Conservation (phyloP, 2,329 filamentous ascomycete genomes). For the Neodidymelliopsis sp. region DNA sequence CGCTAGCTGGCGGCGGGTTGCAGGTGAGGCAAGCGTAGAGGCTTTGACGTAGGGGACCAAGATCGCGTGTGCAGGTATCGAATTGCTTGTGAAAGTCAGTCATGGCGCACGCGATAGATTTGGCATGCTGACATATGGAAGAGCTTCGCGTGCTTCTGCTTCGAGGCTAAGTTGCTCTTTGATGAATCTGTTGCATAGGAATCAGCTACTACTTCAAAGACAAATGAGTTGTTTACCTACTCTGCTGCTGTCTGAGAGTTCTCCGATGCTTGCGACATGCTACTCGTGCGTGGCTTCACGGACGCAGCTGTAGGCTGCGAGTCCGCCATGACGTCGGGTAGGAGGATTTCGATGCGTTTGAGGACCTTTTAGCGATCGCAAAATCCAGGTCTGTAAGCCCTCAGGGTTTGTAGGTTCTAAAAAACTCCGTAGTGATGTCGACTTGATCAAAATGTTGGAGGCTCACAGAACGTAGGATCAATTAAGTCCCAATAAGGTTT, state of each 20-base stretch:
- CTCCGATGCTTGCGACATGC: slow-evolving; percentile 56
- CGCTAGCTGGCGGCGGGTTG: slow-evolving; percentile 75
- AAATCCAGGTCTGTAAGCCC: background rate
- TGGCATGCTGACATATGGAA: slow-evolving; percentile 77
- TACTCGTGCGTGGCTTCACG: slow-evolving; percentile 46
- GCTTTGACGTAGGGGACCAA: slow-evolving; percentile 85
- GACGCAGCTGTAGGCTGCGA: slow-evolving; percentile 30
- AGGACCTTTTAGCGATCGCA: background rate
- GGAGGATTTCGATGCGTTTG: background rate
- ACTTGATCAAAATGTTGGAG: slow-evolving; percentile 6
- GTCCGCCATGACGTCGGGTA: slow-evolving; percentile 34
- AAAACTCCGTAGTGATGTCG: background rate
- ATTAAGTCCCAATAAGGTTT: slow-evolving; percentile 13
- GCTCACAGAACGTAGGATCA: background rate
- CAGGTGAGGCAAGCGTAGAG: slow-evolving; percentile 95
- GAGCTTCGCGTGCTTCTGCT: slow-evolving; percentile 90
- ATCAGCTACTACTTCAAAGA: background rate
- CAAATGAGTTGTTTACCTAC: slow-evolving; percentile 27
- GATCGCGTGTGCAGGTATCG: slow-evolving; percentile 87
- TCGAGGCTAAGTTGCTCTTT: slow-evolving; percentile 89
- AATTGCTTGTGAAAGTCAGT: slow-evolving; percentile 71
- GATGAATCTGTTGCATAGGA: slow-evolving; percentile 71
- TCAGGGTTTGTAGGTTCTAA: background rate
- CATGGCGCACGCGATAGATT: slow-evolving; percentile 2
- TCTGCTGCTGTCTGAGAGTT: slow-evolving; percentile 63